Percentiles rank a stretch among this genome's conserved stretches.
Evolutionary conservation across 139 green algal species (phyloP).

Genomic region (Chlorella vulgaris): DNA sequence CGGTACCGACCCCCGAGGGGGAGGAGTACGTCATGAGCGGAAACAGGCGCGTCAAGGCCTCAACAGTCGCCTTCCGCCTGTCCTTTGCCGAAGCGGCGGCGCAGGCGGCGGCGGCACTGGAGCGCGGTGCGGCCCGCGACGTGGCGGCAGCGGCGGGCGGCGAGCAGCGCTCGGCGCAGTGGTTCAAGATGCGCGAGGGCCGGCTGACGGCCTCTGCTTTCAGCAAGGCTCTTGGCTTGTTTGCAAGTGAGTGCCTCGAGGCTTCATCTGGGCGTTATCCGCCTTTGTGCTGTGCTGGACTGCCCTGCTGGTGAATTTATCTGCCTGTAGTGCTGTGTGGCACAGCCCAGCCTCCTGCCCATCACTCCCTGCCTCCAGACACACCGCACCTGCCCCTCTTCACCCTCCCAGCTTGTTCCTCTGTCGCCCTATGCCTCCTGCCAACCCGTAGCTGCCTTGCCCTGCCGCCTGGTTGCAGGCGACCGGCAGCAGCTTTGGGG

Average conservation of each 20-base stretch:
- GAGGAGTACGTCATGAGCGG: slow-evolving; percentile 21
- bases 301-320: too few relatives aligned
- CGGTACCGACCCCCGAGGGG: background rate
- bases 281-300: too few relatives aligned
- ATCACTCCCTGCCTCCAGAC: too few relatives aligned
- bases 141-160: slow-evolving; percentile 19
- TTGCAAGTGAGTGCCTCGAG: background rate
- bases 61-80: slow-evolving; percentile 8
- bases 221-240: slow-evolving; percentile 61
- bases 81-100: slow-evolving; percentile 30
- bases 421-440: background rate
- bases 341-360: too few relatives aligned
- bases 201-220: slow-evolving; percentile 69
- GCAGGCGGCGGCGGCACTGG: background rate
- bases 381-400: background rate
- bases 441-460: background rate
- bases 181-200: slow-evolving; percentile 50
- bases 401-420: background rate
- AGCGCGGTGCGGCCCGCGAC: background rate
- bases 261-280: background rate
- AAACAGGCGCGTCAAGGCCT: slow-evolving; percentile 25
- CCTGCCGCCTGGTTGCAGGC: background rate
- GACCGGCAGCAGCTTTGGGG: slow-evolving; percentile 71
- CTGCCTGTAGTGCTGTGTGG: too few relatives aligned
- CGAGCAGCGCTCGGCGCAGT: slow-evolving; percentile 61